Evolutionary conservation across 116 monocot species (phyloP).

Genomic region (Phalaenopsis hybrid): DNA sequence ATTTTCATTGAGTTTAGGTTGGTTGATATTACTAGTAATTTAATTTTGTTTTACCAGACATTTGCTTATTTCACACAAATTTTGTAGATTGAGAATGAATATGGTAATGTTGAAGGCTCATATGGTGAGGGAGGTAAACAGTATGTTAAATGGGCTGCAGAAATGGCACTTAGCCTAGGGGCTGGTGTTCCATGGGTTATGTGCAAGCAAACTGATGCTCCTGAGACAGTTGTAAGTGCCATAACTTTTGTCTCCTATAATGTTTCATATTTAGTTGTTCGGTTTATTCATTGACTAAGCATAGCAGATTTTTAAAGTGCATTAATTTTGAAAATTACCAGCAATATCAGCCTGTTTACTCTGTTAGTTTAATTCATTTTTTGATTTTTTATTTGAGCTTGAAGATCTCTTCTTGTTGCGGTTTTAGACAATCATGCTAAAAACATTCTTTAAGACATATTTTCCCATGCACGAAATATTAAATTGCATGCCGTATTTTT

Average conservation of each 20-base stretch:
- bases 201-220: slow-evolving; percentile 95
- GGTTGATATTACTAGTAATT: background rate
- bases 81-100: slow-evolving; percentile 97
- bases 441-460: background rate
- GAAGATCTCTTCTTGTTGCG: background rate
- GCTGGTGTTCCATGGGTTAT: slow-evolving; percentile 93
- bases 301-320: background rate
- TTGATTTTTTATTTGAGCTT: too few relatives aligned
- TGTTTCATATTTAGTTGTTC: slow-evolving; percentile 6
- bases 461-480: background rate
- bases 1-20: background rate
- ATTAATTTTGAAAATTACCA: background rate
- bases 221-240: slow-evolving; percentile 64
- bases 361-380: background rate
- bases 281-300: background rate
- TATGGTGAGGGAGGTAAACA: slow-evolving; percentile 77
- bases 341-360: background rate
- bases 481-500: background rate
- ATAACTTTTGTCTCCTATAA: background rate
- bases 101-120: slow-evolving; percentile 73
- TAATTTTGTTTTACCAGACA: background rate
- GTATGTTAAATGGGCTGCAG: slow-evolving; percentile 87
- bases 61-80: slow-evolving; percentile 8
- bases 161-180: slow-evolving; percentile 70
- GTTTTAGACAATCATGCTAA: background rate